phyloP scores from a whole-genome alignment of 208 protist genomes.

The Trypanosoma scelopori region DNA sequence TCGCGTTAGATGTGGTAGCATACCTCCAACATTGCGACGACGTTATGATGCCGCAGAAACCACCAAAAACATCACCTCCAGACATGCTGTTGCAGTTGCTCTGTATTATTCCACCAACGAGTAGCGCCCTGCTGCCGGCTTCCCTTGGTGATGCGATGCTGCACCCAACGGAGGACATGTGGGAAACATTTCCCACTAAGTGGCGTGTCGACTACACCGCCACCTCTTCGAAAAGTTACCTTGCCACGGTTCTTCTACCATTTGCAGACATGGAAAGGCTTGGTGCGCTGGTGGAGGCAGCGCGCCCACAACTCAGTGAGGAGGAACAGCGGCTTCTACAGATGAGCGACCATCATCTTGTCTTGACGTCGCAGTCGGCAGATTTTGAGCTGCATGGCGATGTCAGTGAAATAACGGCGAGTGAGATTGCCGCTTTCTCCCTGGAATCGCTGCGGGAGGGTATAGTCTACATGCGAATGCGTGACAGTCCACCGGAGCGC shows the following conservation, averaged over 20 bases:
- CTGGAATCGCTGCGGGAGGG: background rate
- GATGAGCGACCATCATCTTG: slow-evolving; percentile 29
- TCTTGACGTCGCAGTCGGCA: slow-evolving; percentile 4
- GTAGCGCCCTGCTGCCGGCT: slow-evolving; percentile 44
- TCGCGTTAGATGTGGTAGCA: slow-evolving; percentile 62
- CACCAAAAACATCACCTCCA: slow-evolving; percentile 46
- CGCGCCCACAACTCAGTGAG: slow-evolving; percentile 23
- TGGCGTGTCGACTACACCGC: slow-evolving; percentile 76
- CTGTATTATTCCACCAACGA: slow-evolving; percentile 74
- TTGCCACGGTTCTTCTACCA: slow-evolving; percentile 67
- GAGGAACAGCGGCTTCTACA: slow-evolving; percentile 38
- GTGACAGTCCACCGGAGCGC: slow-evolving; percentile 33
- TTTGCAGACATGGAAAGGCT: slow-evolving; percentile 62
- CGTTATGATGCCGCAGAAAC: slow-evolving; percentile 27
- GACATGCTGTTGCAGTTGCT: slow-evolving; percentile 71
- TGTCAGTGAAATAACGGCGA: slow-evolving; percentile 22
- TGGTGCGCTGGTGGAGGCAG: slow-evolving; percentile 30
- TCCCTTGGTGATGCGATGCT: slow-evolving; percentile 52
- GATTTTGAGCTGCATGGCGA: slow-evolving; percentile 37
- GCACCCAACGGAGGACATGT: slow-evolving; percentile 36
- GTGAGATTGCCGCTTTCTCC: slow-evolving; percentile 15
- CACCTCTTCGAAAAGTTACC: slow-evolving; percentile 60
- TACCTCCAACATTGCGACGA: slow-evolving; percentile 43
- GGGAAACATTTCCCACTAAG: slow-evolving; percentile 51
- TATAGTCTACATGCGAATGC: background rate